Evolutionary conservation across 768 basidiomycete genomes (phyloP), one percentile per base, ranked within the genome.

Genomic region (Suillus discolor): DNA sequence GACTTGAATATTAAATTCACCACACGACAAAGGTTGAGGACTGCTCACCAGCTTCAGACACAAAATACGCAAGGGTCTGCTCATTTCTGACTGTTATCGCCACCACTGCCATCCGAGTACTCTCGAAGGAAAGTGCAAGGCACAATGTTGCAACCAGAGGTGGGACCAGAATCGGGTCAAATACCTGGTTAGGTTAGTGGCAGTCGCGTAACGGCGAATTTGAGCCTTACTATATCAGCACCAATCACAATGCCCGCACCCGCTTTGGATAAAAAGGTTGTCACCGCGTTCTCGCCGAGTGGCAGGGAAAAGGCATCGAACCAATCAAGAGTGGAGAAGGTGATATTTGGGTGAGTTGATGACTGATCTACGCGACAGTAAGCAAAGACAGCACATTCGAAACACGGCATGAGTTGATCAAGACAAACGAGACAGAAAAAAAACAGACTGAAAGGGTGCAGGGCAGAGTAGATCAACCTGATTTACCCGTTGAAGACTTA

Each of bases 181-280:
- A 93, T 7, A 90, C 86, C 91, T 93, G 66, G 61, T 28, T 28
- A 36, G 53, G 61, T n/a, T 12, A 59, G 57, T 41, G 25, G 25
- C 25, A 41, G 25, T 1, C 16, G 9, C 38, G 18, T 6, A 41
- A 6, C 16, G 39, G 16, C 5, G 11, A 25, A 41, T 18, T 11
- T 18, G 6, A 59, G 9, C 6, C 82, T 53, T 66, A 84, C 85
- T 57, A 93, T 80, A 72, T 94, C 92, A 49, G 92, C 88, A 9
- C 92, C 92, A 1, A 94, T 71, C 44, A 94, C 79, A 9, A 93
- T 62, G 59, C 91, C 87, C 2, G 85, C 79, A 7, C 80, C 72
- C 23, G 81, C 78, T 25, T 82, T 76, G 28, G 73, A 64, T 5
- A 93, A 69, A 3, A 84, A 69, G 8, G 69, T 65, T 4, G 79